phyloP scores from a whole-genome alignment of 371 early-diverging fungal genomes.

The Mortierella sp. region DNA sequence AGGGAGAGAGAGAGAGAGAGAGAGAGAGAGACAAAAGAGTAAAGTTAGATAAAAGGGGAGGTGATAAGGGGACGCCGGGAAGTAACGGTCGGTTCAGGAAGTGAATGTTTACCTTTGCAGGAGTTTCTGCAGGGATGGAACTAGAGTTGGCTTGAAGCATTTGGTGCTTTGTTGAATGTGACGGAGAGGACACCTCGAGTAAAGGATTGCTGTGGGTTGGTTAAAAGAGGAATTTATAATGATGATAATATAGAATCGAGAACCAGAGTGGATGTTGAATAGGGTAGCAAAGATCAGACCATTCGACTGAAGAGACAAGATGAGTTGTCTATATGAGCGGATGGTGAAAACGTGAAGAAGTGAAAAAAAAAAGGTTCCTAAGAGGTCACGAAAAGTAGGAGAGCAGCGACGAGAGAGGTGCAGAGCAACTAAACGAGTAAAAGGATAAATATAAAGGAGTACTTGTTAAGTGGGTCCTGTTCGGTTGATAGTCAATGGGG shows the following conservation, averaged over 20 bases:
- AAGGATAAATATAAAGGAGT: too few relatives aligned
- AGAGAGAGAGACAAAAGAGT: not conserved
- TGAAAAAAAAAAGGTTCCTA: not conserved
- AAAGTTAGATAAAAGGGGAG: not conserved
- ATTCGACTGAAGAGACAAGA: not conserved
- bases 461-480: too few relatives aligned
- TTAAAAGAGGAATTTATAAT: too few relatives aligned
- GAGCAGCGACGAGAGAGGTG: not conserved
- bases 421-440: not conserved
- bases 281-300: not conserved
- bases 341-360: not conserved
- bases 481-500: too few relatives aligned
- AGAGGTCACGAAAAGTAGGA: not conserved
- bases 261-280: too few relatives aligned
- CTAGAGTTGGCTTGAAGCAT: not conserved
- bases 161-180: not conserved
- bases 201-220: not conserved
- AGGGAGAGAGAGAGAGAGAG: not conserved
- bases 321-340: not conserved
- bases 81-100: too few relatives aligned
- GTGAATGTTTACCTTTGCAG: not conserved
- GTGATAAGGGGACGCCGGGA: too few relatives aligned
- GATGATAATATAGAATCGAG: not conserved
- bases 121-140: slow-evolving; percentile 1
- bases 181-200: not conserved